phyloP scores from a whole-genome alignment of 345 rosid species.

The Excoecaria agallocha region DNA sequence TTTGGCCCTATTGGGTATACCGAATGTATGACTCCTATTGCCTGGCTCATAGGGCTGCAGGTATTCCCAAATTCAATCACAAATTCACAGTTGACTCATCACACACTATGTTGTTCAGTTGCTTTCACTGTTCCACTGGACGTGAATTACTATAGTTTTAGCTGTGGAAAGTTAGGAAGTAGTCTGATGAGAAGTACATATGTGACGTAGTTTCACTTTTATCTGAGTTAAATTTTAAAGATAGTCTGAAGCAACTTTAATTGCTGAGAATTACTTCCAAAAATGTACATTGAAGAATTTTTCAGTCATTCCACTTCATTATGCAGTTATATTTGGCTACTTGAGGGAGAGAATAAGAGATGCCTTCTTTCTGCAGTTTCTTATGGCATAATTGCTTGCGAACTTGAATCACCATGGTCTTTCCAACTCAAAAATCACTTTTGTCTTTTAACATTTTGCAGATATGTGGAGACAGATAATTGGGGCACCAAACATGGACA shows the following conservation, averaged over 20 bases:
- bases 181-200: background rate
- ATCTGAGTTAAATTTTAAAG: background rate
- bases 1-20: conserved; percentile 90
- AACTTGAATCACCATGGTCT: background rate
- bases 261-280: background rate
- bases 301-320: too few relatives aligned
- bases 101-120: background rate
- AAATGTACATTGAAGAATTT: background rate
- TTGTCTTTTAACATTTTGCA: conserved; percentile 33
- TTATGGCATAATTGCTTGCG: background rate
- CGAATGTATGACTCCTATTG: conserved; percentile 74
- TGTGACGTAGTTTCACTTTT: background rate
- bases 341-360: too few relatives aligned
- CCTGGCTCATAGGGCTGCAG: conserved; percentile 90
- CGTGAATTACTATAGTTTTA: background rate
- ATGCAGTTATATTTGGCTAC: conserved; percentile 3
- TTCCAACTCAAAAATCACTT: background rate
- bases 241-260: background rate
- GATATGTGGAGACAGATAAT: conserved; percentile 92
- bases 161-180: background rate
- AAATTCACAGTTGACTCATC: too few relatives aligned
- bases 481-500: conserved; percentile 73
- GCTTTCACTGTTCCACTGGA: background rate
- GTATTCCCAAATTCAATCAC: conserved; percentile 31
- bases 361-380: background rate